A percentile compares a stretch with the other conserved stretches of the same genome.
Evolutionary conservation across 2,329 filamentous ascomycete genomes (phyloP).

Genomic region (Magnaporthiopsis rhizophila): DNA sequence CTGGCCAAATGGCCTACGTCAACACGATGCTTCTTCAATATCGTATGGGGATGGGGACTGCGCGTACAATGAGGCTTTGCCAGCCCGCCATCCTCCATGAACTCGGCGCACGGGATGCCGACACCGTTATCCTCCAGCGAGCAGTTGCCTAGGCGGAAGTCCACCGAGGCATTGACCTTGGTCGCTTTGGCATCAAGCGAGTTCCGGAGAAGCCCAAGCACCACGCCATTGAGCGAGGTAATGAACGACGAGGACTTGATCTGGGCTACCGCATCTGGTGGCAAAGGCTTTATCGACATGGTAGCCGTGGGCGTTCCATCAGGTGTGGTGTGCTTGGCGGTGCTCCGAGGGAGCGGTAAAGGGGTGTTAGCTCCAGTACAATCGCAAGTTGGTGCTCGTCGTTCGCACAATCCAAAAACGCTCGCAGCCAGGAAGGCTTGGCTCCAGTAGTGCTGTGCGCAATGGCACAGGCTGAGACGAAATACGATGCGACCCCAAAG

Average conservation of each 20-base stretch:
- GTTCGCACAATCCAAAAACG: not conserved
- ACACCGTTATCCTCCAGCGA: conserved; percentile 75
- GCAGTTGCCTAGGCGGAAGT: conserved; percentile 70
- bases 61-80: conserved; percentile 63
- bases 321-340: not conserved
- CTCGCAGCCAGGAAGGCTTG: too few species aligned
- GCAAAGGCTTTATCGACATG: conserved; percentile 63
- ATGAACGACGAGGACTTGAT: conserved; percentile 81
- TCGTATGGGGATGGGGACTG: not conserved
- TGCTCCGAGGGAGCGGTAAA: not conserved
- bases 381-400: not conserved
- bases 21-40: not conserved
- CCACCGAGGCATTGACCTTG: conserved; percentile 61
- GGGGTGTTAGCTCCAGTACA: not conserved
- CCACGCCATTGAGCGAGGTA: conserved; percentile 62
- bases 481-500: not conserved
- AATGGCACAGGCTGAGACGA: not conserved
- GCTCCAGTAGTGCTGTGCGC: too few species aligned
- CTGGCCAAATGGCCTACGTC: conserved; percentile 32
- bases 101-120: conserved; percentile 70
- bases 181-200: conserved; percentile 71
- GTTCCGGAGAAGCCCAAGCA: conserved; percentile 71
- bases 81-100: conserved; percentile 60
- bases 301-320: not conserved
- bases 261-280: conserved; percentile 62